A percentile compares a stretch with the other conserved stretches of the same genome.
These are phyloP conservation scores for Cyberlindnera suaveolens DNA, from an alignment of 805 yeast genomes.

Conservation along the genomic window DNA sequence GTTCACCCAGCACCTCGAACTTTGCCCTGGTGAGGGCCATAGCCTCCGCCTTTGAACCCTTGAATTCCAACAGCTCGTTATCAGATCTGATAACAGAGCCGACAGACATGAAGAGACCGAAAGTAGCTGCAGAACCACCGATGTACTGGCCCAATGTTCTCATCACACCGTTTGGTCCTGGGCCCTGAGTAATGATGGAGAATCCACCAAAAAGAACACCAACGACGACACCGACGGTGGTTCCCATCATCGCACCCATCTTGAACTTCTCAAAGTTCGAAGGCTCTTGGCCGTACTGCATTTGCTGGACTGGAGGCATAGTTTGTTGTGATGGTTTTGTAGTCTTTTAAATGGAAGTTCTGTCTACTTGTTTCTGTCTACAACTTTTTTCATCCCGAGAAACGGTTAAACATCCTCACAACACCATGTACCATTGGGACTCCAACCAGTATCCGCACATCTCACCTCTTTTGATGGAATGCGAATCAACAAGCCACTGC, in stretches of 20 bases:
- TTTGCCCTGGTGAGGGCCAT: slow-evolving; percentile 38
- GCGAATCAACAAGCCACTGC: slow-evolving; percentile 40
- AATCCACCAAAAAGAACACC: slow-evolving; percentile 94
- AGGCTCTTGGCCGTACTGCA: slow-evolving; percentile 54
- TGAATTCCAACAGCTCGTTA: not conserved
- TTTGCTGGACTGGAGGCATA: slow-evolving; percentile 58
- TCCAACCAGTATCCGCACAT: slow-evolving; percentile 38
- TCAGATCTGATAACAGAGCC: slow-evolving; percentile 91
- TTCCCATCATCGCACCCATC: slow-evolving; percentile 98
- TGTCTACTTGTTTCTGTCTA: not conserved
- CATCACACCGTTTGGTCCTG: slow-evolving; percentile 98
- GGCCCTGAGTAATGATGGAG: slow-evolving; percentile 85
- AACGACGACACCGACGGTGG: slow-evolving; percentile 76
- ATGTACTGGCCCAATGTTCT: slow-evolving; percentile 95
- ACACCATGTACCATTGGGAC: slow-evolving; percentile 38
- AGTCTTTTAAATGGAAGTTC: not conserved
- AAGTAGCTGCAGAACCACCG: slow-evolving; percentile 93
- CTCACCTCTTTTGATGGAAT: slow-evolving; percentile 29
- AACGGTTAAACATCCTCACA: not conserved
- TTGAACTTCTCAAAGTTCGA: slow-evolving; percentile 93
- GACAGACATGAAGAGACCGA: slow-evolving; percentile 93
- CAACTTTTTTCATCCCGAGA: no score
- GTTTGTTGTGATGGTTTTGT: not conserved
- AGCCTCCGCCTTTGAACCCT: slow-evolving; percentile 27
- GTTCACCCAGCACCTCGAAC: slow-evolving; percentile 26